Evolutionary conservation across 441 rosid genomes (phyloP).

Genomic region (Dalechampia spathulata): DNA sequence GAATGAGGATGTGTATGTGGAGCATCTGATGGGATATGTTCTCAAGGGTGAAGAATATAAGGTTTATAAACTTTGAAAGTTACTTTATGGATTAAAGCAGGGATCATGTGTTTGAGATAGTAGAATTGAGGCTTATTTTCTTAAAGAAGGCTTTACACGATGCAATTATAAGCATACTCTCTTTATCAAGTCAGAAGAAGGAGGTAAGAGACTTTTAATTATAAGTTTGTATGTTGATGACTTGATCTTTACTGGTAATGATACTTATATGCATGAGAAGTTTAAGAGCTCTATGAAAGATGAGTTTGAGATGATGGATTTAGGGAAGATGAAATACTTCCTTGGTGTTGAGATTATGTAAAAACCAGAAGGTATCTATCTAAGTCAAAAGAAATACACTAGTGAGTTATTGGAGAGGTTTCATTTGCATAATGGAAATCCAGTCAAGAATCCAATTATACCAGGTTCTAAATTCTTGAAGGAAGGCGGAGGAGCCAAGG

Average conservation of each 20-base stretch:
- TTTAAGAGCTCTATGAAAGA: background rate
- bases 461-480: background rate
- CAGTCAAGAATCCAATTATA: background rate
- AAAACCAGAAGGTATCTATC: background rate
- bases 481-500: too few species aligned
- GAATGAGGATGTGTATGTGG: background rate
- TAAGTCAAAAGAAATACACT: background rate
- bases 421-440: background rate
- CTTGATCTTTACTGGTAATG: background rate
- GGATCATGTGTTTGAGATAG: background rate
- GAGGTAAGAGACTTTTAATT: background rate
- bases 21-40: background rate
- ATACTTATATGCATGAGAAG: background rate
- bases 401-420: background rate
- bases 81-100: background rate
- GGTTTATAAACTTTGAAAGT: background rate
- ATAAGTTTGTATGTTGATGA: constrained; percentile 6
- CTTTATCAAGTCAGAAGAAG: background rate
- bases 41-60: background rate
- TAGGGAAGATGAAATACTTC: background rate
- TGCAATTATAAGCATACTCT: background rate
- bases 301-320: background rate
- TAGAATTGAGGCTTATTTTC: background rate
- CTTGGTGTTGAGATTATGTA: background rate
- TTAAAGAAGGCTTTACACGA: background rate